Percentiles rank a stretch among this genome's conserved stretches.
Conservation (phyloP, 2,329 filamentous ascomycete species). For the Ophiostoma piceae region DNA sequence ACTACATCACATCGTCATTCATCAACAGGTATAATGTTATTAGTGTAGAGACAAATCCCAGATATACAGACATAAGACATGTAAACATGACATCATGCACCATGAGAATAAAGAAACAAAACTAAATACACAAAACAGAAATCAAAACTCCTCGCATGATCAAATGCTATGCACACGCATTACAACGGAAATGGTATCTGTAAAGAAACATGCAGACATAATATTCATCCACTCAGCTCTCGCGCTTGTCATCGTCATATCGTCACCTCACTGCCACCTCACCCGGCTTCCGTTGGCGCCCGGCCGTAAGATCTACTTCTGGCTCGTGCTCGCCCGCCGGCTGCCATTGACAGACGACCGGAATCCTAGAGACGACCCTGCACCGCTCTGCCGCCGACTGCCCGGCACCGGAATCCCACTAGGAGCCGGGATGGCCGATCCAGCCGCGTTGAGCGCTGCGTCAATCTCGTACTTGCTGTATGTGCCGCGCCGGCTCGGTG, state of each 20-base stretch:
- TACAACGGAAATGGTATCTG: constrained; percentile 20
- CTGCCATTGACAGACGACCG: constrained; percentile 14
- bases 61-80: neutral
- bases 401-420: constrained; percentile 39
- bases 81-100: neutral
- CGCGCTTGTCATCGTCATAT: neutral
- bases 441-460: constrained; percentile 31
- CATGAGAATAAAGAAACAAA: neutral
- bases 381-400: constrained; percentile 37
- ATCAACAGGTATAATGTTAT: constrained; percentile 1
- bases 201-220: constrained; percentile 17
- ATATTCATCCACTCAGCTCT: constrained; percentile 4
- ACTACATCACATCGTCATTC: neutral
- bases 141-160: constrained; percentile 22
- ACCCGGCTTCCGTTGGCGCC: neutral
- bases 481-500: constrained; percentile 52
- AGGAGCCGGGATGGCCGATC: constrained; percentile 34
- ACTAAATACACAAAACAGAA: constrained; percentile 12
- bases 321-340: constrained; percentile 35
- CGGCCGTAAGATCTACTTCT: constrained; percentile 29
- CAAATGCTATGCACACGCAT: constrained; percentile 20
- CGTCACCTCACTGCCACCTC: neutral
- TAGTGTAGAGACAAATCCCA: neutral
- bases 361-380: constrained; percentile 19
- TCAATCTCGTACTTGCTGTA: constrained; percentile 47